A percentile compares a stretch with the other conserved stretches of the same genome.
These are phyloP conservation scores for Ophiostoma ips DNA, from an alignment of 2,329 filamentous ascomycete genomes.

Conservation along the genomic window DNA sequence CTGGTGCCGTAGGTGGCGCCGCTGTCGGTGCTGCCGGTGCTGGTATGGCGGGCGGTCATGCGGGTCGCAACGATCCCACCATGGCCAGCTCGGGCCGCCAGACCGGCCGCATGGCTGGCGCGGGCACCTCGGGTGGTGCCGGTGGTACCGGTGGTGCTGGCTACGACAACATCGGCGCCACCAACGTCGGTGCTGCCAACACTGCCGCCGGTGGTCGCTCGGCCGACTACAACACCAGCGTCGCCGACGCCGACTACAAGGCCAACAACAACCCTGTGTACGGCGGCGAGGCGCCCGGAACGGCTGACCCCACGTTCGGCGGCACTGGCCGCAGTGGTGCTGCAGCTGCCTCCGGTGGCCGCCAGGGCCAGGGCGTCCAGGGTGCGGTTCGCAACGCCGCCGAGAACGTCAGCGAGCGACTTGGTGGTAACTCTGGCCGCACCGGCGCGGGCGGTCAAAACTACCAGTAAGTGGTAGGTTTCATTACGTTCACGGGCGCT, in stretches of 20 bases:
- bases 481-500: too few species aligned
- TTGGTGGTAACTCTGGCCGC: constrained; percentile 17
- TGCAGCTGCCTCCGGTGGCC: too few species aligned
- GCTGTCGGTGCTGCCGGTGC: not conserved
- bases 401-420: constrained; percentile 19
- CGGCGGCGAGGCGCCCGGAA: constrained; percentile 20
- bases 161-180: not conserved
- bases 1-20: not conserved
- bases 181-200: constrained; percentile 13
- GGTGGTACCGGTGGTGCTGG: not conserved
- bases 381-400: constrained; percentile 24
- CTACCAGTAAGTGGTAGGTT: constrained; percentile 28
- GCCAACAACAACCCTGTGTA: not conserved
- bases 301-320: constrained; percentile 26
- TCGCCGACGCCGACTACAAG: not conserved
- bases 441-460: constrained; percentile 42
- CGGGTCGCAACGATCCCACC: constrained; percentile 16
- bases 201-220: not conserved
- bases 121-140: not conserved
- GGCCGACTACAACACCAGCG: too few species aligned
- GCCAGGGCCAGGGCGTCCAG: constrained; percentile 17
- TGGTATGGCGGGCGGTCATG: not conserved
- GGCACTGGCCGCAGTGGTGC: too few species aligned
- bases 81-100: constrained; percentile 25
- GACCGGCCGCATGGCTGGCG: not conserved